Conservation (phyloP, 2,329 filamentous ascomycete genomes). For the Dothideomycetes sp. region DNA sequence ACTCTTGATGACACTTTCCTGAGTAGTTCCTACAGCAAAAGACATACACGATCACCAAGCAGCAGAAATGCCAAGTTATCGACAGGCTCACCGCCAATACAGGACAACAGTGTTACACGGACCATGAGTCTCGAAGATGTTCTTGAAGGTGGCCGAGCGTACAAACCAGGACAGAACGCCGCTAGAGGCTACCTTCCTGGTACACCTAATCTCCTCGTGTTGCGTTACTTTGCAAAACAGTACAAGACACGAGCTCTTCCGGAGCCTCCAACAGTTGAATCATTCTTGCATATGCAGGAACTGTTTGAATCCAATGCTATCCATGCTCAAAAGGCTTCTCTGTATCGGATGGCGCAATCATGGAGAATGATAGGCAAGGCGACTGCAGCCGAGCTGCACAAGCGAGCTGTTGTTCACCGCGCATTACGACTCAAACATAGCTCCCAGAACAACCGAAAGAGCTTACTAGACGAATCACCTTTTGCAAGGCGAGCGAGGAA, state of each 20-base stretch:
- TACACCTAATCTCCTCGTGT: conserved; percentile 27
- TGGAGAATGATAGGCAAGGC: conserved; percentile 49
- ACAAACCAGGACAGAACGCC: conserved; percentile 37
- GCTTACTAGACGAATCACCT: conserved; percentile 9
- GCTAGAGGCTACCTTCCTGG: conserved; percentile 42
- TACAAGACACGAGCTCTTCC: conserved; percentile 33
- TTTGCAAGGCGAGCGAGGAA: conserved; percentile 10
- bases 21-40: conserved; percentile 36
- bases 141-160: conserved; percentile 34
- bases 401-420: conserved; percentile 18
- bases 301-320: conserved; percentile 46
- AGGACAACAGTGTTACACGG: conserved; percentile 35
- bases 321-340: conserved; percentile 41
- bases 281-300: conserved; percentile 28
- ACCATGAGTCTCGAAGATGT: conserved; percentile 45
- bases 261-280: conserved; percentile 30
- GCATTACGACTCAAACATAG: conserved; percentile 9
- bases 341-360: conserved; percentile 46
- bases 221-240: conserved; percentile 36
- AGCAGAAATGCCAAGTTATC: conserved; percentile 44
- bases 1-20: conserved; percentile 47
- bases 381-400: conserved; percentile 40
- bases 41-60: conserved; percentile 29
- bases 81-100: conserved; percentile 44
- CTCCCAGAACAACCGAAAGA: not conserved